Base-by-base conservation (phyloP, 192 early-diverging fungal species). In the Cetraspora pellucida region DNA sequence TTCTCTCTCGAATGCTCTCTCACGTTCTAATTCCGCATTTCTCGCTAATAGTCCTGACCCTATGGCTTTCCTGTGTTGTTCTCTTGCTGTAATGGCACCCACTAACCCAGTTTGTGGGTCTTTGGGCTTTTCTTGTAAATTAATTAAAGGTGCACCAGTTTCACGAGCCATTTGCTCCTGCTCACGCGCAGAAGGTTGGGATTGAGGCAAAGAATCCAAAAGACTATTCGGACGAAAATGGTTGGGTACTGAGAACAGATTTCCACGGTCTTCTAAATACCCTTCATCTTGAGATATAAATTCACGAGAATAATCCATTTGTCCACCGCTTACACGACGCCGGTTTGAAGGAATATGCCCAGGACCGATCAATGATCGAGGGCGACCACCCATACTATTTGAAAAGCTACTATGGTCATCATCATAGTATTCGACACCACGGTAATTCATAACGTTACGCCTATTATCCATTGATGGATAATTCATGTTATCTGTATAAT, bases 1-100 rank as follows among this genome's bases (percentile, higher is more conserved):
- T 45, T 76, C 74, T 54, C 50, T 64, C n/a, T 75, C 73, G 19
- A 75, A 58, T 61, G 47, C 37, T 47, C 43, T 27, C 21, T 76
- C 74, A 28, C 74, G 31, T 54, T 76, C 74, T 27, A 52, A 23
- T 66, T 76, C 74, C 11, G 59, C 47, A 16, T 64, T 61, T 37
- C 74, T 64, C 13, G 58, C 46, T 21, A 47, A 27, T 47, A 63
- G 1, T 10, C 21, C 46, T 19, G 57, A 43, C 17, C 73, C 73
- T 14, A 16, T 16, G 2, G 59, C 60, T 66, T 23, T 76, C 16
- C 61, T 54, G 19, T 50, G 61, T 31, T 47, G n/a, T 28, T 76
- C 74, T 66, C 60, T 46, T 31, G 74, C 74, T n/a, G 74, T 66
- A 66, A 76, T 76, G 0, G 74, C 74, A 11, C 74, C 74, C 31